A percentile compares a stretch with the other conserved stretches of the same genome.
phyloP scores from a whole-genome alignment of 169 alveolate species.

The Eimeria praecox region DNA sequence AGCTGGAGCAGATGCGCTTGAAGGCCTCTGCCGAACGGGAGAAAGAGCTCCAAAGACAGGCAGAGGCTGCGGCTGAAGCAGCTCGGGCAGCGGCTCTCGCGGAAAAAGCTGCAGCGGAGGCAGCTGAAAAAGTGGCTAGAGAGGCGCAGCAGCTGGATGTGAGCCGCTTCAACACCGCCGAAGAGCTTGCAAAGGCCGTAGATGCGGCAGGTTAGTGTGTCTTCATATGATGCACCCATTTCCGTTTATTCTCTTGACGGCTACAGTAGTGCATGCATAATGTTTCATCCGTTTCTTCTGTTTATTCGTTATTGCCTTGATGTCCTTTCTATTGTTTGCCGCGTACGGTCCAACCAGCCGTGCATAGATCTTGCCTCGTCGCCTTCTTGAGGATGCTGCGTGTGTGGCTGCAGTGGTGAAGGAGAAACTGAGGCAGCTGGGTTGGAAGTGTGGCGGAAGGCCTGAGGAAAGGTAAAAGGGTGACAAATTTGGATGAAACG shows the following conservation, averaged over 20 bases:
- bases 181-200: slow-evolving; percentile 76
- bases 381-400: not conserved
- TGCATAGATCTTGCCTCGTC: not conserved
- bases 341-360: not conserved
- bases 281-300: not conserved
- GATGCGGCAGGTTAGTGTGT: slow-evolving; percentile 66
- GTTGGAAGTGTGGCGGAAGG: slow-evolving; percentile 80
- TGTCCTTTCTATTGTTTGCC: not conserved
- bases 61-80: slow-evolving; percentile 72
- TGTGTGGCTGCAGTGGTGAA: slow-evolving; percentile 59
- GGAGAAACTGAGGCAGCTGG: slow-evolving; percentile 78
- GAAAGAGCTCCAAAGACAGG: slow-evolving; percentile 24
- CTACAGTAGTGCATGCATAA: not conserved
- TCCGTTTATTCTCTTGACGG: not conserved
- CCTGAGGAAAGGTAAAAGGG: slow-evolving; percentile 74
- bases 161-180: slow-evolving; percentile 66
- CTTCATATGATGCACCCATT: not conserved
- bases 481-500: not conserved
- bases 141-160: slow-evolving; percentile 75
- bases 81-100: slow-evolving; percentile 56
- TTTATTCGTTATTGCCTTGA: not conserved
- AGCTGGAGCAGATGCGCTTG: slow-evolving; percentile 61
- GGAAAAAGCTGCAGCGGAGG: slow-evolving; percentile 30
- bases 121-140: slow-evolving; percentile 47
- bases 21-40: slow-evolving; percentile 50